Evolutionary conservation across 768 basidiomycete genomes (phyloP), one percentile per base, ranked within the genome.

Genomic region (Phlebiopsis gigantea): DNA sequence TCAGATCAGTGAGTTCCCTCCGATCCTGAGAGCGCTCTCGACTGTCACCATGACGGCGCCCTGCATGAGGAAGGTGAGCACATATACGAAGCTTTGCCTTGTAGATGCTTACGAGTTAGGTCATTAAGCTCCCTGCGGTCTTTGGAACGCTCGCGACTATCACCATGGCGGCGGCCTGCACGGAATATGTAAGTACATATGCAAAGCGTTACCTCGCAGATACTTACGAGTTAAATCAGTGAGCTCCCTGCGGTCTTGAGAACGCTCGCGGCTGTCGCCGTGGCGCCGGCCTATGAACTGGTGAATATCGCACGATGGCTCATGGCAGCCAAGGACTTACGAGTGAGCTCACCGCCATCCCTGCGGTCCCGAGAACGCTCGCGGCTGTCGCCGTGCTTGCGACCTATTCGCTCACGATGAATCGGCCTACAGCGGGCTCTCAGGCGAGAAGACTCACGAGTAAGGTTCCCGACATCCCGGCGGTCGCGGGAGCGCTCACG

Each of bases 1-100:
- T 49, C 26, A 49, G 47, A 3, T 28, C 47, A 26, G 6, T 25
- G 45, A 21, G 19, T 10, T 24, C 22, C 10, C 24, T 12, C 4
- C 45, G 45, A 25, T 46, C 29, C 15, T 28, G 17, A 8, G 21
- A 22, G 28, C 47, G 47, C 7, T 49, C 31, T 26, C 49, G 28
- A 29, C 31, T 30, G 31, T 51, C 49, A 22, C 49, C 49, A 17
- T 51, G 49, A 15, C 49, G n/a, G 49, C 49, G 49, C 12, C 31
- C 31, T 51, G 31, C 43, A 28, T 2, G 4, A 4, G 25, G 19
- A 19, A 26, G 25, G n/a, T 10, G 2, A 26, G 5, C 4, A 5
- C 26, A 29, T 15, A 5, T 5, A 17, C 21, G 1, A n/a, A 2
- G 8, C 25, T 5, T 6, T 29, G 4, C 2, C 12, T 39, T 17